Conservation (phyloP, 192 early-diverging fungal species). For the Entomortierella beljakovae region DNA sequence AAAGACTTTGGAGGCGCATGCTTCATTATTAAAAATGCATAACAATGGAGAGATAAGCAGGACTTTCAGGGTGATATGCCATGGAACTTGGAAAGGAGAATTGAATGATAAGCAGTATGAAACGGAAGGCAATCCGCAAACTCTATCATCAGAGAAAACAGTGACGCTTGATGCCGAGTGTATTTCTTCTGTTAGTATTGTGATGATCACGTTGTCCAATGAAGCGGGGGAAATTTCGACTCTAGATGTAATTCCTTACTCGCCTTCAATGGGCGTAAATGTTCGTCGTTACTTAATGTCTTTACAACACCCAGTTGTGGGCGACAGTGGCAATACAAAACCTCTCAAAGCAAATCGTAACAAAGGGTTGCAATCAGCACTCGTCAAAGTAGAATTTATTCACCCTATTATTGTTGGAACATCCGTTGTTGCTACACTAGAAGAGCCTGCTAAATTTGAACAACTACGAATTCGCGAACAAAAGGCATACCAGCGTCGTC, state of each 20-base stretch:
- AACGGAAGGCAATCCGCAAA: not conserved
- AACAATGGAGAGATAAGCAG: conserved; percentile 28
- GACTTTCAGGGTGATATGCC: conserved; percentile 54
- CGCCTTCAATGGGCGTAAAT: conserved; percentile 55
- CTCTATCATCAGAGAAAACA: not conserved
- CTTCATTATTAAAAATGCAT: conserved; percentile 47
- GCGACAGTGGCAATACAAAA: conserved; percentile 63
- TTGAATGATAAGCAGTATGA: not conserved
- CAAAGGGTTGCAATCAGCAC: conserved; percentile 67
- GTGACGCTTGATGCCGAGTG: conserved; percentile 12
- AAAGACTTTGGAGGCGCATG: conserved; percentile 40
- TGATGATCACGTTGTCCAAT: conserved; percentile 52
- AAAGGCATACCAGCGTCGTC: conserved; percentile 59
- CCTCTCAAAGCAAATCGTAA: conserved; percentile 65
- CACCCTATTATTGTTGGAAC: conserved; percentile 38
- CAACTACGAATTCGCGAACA: conserved; percentile 67
- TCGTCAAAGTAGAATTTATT: conserved; percentile 57
- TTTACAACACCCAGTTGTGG: conserved; percentile 63
- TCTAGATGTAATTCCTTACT: conserved; percentile 29
- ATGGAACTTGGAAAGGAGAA: conserved; percentile 28
- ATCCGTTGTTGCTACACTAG: conserved; percentile 28
- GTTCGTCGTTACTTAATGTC: conserved; percentile 64
- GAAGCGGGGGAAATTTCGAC: conserved; percentile 48
- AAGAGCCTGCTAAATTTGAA: conserved; percentile 67
- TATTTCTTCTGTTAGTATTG: conserved; percentile 25